These are phyloP conservation scores for Brassica rapa DNA, from an alignment of 345 rosid genomes.

Conservation along the genomic window DNA sequence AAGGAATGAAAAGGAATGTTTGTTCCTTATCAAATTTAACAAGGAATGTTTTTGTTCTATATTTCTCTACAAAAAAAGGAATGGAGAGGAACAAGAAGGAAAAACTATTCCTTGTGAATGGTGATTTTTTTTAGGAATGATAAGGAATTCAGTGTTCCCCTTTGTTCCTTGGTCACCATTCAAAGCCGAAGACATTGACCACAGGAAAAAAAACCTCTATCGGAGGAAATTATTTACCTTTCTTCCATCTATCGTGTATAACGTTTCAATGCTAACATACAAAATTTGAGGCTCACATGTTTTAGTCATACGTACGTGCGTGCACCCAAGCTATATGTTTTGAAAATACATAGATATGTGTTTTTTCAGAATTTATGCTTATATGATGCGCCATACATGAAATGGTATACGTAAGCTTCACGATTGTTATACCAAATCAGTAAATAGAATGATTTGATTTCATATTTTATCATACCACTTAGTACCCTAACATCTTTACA, in stretches of 20 bases:
- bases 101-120: no score
- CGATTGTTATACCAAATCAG: not conserved
- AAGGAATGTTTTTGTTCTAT: no score
- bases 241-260: not conserved
- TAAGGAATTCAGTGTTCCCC: no score
- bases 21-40: no score
- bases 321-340: constrained; percentile 17
- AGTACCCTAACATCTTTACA: not conserved
- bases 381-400: not conserved
- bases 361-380: not conserved
- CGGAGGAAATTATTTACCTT: not conserved
- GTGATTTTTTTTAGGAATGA: no score
- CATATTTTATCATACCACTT: not conserved
- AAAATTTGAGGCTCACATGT: not conserved
- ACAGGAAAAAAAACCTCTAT: not conserved
- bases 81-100: no score
- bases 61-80: no score
- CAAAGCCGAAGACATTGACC: not conserved
- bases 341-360: not conserved
- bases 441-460: not conserved
- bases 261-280: not conserved
- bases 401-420: constrained; percentile 1
- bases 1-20: no score
- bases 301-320: constrained; percentile 22
- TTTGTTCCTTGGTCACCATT: no score